Percentiles rank a stretch among this genome's conserved stretches.
Conservation (phyloP, 2,329 filamentous ascomycete species). For the Ophiostoma angusticollis region DNA sequence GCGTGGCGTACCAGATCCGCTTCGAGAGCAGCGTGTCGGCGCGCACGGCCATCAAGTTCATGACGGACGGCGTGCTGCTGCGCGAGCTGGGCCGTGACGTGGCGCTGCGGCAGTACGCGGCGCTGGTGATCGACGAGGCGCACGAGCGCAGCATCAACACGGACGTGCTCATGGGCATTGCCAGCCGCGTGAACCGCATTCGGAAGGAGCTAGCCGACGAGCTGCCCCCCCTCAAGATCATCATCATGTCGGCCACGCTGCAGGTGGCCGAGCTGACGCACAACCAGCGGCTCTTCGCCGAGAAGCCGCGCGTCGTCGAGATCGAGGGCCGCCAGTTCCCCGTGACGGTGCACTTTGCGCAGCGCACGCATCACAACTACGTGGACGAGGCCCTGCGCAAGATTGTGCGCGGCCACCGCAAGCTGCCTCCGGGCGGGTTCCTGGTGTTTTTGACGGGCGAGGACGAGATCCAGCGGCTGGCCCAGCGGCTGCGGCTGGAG, state of each 20-base stretch:
- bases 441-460: conserved; percentile 91
- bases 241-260: conserved; percentile 97
- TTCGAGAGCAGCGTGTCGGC: conserved; percentile 75
- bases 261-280: conserved; percentile 81
- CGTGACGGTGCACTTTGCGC: conserved; percentile 79
- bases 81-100: conserved; percentile 88
- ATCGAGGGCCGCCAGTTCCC: conserved; percentile 86
- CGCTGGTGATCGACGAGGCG: conserved; percentile 89
- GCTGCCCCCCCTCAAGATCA: conserved; percentile 61
- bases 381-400: conserved; percentile 83
- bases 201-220: conserved; percentile 49
- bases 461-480: conserved; percentile 77
- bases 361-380: conserved; percentile 74
- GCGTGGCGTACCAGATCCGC: conserved; percentile 85
- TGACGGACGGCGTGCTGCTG: conserved; percentile 94
- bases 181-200: conserved; percentile 81
- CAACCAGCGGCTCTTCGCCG: conserved; percentile 67
- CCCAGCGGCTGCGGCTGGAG: conserved; percentile 60
- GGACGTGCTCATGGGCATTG: conserved; percentile 94
- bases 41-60: conserved; percentile 90
- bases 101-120: conserved; percentile 76
- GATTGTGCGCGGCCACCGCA: conserved; percentile 73
- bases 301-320: conserved; percentile 70
- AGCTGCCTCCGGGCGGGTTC: conserved; percentile 81
- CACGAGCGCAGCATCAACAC: conserved; percentile 97